phyloP scores from a whole-genome alignment of 2,329 filamentous ascomycete genomes.

The Teratosphaeria nubilosa region DNA sequence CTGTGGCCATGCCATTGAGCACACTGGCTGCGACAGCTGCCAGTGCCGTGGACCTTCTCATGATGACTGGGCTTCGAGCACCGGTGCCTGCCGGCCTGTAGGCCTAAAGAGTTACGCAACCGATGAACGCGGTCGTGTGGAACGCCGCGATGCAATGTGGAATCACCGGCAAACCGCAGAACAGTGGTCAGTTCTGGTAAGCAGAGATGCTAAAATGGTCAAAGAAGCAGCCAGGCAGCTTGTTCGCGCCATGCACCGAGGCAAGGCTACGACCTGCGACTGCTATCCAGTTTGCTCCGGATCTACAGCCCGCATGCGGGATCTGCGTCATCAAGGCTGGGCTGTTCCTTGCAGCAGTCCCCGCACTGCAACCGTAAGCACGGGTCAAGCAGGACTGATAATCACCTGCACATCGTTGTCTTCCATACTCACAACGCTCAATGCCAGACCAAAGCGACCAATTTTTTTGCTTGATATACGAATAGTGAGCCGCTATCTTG shows the following conservation, averaged over 20 bases:
- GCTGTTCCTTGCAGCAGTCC: background rate
- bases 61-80: background rate
- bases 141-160: background rate
- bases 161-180: background rate
- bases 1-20: conserved; percentile 23
- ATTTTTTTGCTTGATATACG: too few species aligned
- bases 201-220: too few species aligned
- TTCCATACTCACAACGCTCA: too few species aligned
- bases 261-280: too few species aligned
- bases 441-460: too few species aligned
- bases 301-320: too few species aligned
- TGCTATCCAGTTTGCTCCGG: too few species aligned
- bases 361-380: background rate
- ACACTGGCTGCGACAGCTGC: background rate
- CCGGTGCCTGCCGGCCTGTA: background rate
- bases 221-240: too few species aligned
- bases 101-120: background rate
- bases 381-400: too few species aligned
- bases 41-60: background rate
- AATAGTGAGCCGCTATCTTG: too few species aligned
- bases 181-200: background rate
- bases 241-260: too few species aligned
- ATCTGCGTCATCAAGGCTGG: conserved; percentile 2
- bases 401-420: background rate
- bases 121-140: background rate